Percentiles rank a stretch among this genome's conserved stretches.
Conservation (phyloP, 345 rosid genomes). For the Moricandia moricandioides region DNA sequence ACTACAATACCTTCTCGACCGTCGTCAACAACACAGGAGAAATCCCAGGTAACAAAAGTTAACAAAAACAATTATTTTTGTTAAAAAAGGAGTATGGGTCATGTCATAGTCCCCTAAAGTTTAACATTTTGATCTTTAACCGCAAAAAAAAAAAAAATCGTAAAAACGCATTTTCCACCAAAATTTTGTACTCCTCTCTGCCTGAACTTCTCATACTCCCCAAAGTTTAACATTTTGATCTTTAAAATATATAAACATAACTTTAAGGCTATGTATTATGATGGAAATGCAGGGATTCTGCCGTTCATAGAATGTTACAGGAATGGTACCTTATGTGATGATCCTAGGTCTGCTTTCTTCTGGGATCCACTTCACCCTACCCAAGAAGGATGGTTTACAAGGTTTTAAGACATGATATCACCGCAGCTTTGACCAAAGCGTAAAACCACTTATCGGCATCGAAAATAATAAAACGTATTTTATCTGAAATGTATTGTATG, state of each 20-base stretch:
- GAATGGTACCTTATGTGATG: slow-evolving; percentile 35
- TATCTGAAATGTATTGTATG: neutral
- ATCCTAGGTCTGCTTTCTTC: slow-evolving; percentile 43
- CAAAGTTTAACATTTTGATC: no score
- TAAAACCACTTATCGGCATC: neutral
- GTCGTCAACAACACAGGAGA: slow-evolving; percentile 39
- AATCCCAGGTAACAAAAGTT: slow-evolving; percentile 28
- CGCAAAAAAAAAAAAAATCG: no score
- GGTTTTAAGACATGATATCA: slow-evolving; percentile 20
- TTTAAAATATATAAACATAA: no score
- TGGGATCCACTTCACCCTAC: slow-evolving; percentile 54
- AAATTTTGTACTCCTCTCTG: no score
- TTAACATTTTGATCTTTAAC: neutral
- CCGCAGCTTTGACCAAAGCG: neutral
- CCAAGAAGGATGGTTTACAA: slow-evolving; percentile 46
- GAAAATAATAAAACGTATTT: neutral
- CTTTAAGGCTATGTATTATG: neutral
- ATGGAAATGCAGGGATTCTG: slow-evolving; percentile 27
- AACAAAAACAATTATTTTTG: neutral
- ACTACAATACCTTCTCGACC: slow-evolving; percentile 48
- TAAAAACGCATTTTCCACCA: no score
- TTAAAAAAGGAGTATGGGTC: neutral
- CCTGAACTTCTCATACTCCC: no score
- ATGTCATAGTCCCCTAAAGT: neutral
- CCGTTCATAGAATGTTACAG: slow-evolving; percentile 48